Evolutionary conservation across 345 rosid species (phyloP), one percentile per base, ranked within the genome.

Genomic region (Rhodomyrtus tomentosa): DNA sequence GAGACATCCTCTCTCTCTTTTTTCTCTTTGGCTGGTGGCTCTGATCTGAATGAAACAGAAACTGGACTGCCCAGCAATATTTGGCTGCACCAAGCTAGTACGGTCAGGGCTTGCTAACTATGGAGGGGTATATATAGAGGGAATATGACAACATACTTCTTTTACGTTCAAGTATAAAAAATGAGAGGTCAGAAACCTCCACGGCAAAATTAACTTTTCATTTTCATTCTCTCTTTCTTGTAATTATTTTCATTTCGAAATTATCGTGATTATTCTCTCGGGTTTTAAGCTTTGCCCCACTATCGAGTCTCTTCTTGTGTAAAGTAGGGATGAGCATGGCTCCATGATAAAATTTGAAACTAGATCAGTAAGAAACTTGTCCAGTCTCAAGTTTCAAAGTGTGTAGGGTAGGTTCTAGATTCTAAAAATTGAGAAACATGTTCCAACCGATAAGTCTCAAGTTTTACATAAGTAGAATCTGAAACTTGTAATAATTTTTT

Each of bases 1-100:
- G 45, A 86, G 85, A 87, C 93, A 86, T 84, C 50, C 32, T 81
- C 22, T 14, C 16, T 9, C 50, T 49, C 14, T 49, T 11, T 48
- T 11, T 10, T 5, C 45, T 6, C 45, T 42, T 52, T 55, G 45
- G 45, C 79, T 68, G 79, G 45, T 68, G 45, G 45, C 18, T 22
- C 21, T 10, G 83, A 81, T 81, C 55, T 81, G 55, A 51, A 45
- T 81, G 83, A 49, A 32, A 32, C 83, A 29, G 58, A 29, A 81
- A 40, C 5, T 10, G 4, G 79, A 2, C 79, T 68, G 79, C 13
- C 24, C 6, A 68, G 40, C 11, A 68, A 32, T 68, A 68, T 36
- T 9, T 68, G 45, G 45, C 79, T 18, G 79, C 7, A 68, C 40
- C 11, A 7, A 62, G 24, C 45, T 18, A 4, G 45, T 36, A 68